A percentile compares a stretch with the other conserved stretches of the same genome.
phyloP scores from a whole-genome alignment of 495 filamentous ascomycete genomes.

The Xylaria longipes region DNA sequence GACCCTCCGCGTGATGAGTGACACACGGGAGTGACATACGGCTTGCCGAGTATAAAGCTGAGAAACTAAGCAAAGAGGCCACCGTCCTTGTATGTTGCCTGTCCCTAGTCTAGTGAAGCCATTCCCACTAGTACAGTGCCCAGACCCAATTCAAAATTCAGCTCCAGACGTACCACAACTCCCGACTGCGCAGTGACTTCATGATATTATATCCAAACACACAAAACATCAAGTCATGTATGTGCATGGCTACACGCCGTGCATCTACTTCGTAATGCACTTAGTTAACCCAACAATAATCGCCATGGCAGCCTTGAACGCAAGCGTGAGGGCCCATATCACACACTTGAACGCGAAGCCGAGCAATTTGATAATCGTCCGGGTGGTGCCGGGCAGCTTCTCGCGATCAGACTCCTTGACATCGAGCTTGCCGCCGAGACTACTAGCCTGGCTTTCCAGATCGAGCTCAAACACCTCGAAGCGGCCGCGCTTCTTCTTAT shows the following conservation, averaged over 20 bases:
- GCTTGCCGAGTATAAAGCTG: not conserved
- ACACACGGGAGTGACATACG: not conserved
- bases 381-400: conserved; percentile 47
- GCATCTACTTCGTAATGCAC: conserved; percentile 44
- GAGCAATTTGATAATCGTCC: conserved; percentile 49
- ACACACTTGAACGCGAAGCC: conserved; percentile 52
- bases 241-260: not conserved
- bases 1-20: not conserved
- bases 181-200: not conserved
- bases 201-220: conserved; percentile 8
- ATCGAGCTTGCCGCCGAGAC: conserved; percentile 45
- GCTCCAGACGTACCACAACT: not conserved
- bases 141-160: not conserved
- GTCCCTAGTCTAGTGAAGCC: conserved; percentile 8
- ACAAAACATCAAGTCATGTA: not conserved
- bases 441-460: conserved; percentile 59
- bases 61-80: not conserved
- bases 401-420: conserved; percentile 45
- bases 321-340: conserved; percentile 53
- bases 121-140: not conserved
- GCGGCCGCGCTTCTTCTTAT: conserved; percentile 43
- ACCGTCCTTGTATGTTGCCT: not conserved
- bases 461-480: conserved; percentile 64
- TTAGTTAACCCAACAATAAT: conserved; percentile 46
- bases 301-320: conserved; percentile 50